phyloP scores from a whole-genome alignment of 2,329 filamentous ascomycete species.

The Stachybotrys elegans region DNA sequence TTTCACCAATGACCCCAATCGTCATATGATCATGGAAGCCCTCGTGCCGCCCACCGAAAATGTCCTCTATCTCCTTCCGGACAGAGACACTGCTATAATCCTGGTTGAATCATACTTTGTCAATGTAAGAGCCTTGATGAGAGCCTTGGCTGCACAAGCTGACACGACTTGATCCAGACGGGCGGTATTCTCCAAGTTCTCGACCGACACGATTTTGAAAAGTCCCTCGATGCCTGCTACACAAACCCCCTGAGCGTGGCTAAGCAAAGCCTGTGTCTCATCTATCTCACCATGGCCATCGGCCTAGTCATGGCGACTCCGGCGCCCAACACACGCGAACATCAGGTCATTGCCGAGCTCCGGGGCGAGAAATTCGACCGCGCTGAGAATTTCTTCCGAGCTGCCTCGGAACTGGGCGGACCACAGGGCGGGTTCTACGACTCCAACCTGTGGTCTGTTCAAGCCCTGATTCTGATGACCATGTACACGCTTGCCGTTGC shows the following conservation, averaged over 20 bases:
- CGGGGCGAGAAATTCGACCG: conserved; percentile 41
- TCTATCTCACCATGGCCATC: conserved; percentile 59
- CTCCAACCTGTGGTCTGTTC: conserved; percentile 60
- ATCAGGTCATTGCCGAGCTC: conserved; percentile 45
- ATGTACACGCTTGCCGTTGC: conserved; percentile 59
- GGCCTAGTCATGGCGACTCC: conserved; percentile 55
- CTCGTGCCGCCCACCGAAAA: conserved; percentile 30
- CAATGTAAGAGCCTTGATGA: conserved; percentile 37
- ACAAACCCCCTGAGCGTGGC: conserved; percentile 44
- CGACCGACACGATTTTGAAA: conserved; percentile 43
- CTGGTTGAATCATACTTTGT: conserved; percentile 48
- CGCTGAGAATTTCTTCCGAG: conserved; percentile 59
- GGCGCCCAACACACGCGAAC: conserved; percentile 41
- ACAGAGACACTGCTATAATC: conserved; percentile 46
- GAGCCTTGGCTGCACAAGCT: neutral
- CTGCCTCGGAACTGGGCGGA: conserved; percentile 48
- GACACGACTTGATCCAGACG: conserved; percentile 34
- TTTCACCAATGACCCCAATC: conserved; percentile 53
- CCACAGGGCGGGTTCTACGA: conserved; percentile 50
- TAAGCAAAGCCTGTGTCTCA: conserved; percentile 49
- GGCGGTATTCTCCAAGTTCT: conserved; percentile 58
- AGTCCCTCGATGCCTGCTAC: conserved; percentile 48
- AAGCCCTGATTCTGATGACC: conserved; percentile 58
- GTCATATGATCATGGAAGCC: conserved; percentile 52
- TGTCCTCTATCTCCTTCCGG: conserved; percentile 35